Percentiles rank a stretch among this genome's conserved stretches.
phyloP scores from a whole-genome alignment of 1,284 basidiomycete genomes.

The Inonotus obliquus region DNA sequence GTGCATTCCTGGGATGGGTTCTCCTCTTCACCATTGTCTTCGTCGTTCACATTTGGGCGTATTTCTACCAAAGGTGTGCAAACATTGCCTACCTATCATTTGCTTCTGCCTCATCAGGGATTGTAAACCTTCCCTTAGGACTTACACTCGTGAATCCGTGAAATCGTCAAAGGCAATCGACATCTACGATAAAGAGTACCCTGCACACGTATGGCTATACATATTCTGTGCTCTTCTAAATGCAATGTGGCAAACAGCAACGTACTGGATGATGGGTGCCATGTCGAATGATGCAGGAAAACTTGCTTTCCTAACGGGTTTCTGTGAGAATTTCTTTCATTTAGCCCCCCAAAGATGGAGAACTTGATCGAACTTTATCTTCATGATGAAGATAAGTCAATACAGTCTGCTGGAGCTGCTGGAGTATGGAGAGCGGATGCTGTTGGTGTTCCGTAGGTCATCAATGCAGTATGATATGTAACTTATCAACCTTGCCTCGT shows the following conservation, averaged over 20 bases:
- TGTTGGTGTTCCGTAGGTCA: constrained; percentile 26
- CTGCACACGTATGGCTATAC: constrained; percentile 34
- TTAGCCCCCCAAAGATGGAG: not conserved
- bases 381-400: constrained; percentile 30
- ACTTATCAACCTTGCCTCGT: too few relatives aligned
- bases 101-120: too few relatives aligned
- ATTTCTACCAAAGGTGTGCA: constrained; percentile 65
- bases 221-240: constrained; percentile 38
- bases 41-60: constrained; percentile 62
- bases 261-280: constrained; percentile 40
- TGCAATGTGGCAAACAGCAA: constrained; percentile 41
- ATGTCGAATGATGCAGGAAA: constrained; percentile 37
- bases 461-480: too few relatives aligned
- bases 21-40: constrained; percentile 59
- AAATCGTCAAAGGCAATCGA: constrained; percentile 23
- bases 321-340: constrained; percentile 29
- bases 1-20: constrained; percentile 60
- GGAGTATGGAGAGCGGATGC: constrained; percentile 35
- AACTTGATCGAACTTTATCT: not conserved
- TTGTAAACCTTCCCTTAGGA: constrained; percentile 29
- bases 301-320: constrained; percentile 38
- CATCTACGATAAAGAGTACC: constrained; percentile 29
- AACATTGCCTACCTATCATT: constrained; percentile 18
- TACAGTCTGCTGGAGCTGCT: constrained; percentile 35
- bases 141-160: constrained; percentile 51